phyloP scores from a whole-genome alignment of 202 grass and related monocot genomes.

The Musa balbisiana region DNA sequence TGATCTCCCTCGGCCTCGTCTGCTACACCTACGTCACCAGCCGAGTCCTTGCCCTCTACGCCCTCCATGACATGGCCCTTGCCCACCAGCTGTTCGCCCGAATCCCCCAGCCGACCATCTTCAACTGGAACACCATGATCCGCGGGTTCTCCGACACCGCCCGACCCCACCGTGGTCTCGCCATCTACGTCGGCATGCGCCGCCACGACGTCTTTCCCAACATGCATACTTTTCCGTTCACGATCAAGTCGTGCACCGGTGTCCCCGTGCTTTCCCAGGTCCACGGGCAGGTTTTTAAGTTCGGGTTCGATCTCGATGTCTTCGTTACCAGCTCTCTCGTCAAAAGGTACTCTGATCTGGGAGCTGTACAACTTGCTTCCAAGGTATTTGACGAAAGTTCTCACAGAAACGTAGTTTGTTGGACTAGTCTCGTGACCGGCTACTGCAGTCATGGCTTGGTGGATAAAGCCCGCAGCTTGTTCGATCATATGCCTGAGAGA shows the following conservation, averaged over 20 bases:
- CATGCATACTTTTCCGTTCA: conserved; percentile 6
- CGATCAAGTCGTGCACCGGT: not conserved
- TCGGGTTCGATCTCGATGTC: conserved; percentile 12
- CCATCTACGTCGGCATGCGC: conserved; percentile 4
- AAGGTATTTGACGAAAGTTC: conserved; percentile 16
- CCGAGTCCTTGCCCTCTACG: conserved; percentile 17
- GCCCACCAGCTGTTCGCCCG: not conserved
- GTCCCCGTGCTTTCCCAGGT: not conserved
- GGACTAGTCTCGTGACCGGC: conserved; percentile 11
- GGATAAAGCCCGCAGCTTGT: not conserved
- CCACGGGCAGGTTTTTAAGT: conserved; percentile 3
- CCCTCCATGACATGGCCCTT: not conserved
- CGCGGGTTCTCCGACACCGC: not conserved
- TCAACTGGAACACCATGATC: conserved; percentile 22
- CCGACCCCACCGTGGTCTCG: not conserved
- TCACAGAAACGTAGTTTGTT: conserved; percentile 11
- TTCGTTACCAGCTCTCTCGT: conserved; percentile 18
- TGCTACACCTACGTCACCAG: conserved; percentile 16
- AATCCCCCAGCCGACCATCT: conserved; percentile 13
- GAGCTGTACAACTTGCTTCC: not conserved
- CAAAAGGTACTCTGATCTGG: not conserved
- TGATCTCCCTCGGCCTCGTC: conserved; percentile 10
- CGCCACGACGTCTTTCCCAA: conserved; percentile 4
- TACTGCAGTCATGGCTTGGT: not conserved
- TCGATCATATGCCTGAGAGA: conserved; percentile 10